phyloP scores from a whole-genome alignment of 306 rosid genomes.

The Quercus robur region DNA sequence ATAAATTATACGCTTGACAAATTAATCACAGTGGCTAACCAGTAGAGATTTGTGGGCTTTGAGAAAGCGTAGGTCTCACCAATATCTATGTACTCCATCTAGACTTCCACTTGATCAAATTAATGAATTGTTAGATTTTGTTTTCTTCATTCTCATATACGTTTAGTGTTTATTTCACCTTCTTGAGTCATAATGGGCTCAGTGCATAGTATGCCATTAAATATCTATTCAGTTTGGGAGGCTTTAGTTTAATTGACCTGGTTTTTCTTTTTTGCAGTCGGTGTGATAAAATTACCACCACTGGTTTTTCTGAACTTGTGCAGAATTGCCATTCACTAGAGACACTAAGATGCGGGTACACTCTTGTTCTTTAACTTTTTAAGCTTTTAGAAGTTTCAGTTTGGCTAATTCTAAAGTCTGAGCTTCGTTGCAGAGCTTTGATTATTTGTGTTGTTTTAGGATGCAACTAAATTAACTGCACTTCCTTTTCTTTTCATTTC shows the following conservation, averaged over 20 bases:
- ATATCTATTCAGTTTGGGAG: slow-evolving; percentile 32
- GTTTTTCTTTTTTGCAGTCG: slow-evolving; percentile 48
- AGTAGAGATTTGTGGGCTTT: neutral
- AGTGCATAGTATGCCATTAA: slow-evolving; percentile 11
- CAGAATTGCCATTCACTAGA: slow-evolving; percentile 67
- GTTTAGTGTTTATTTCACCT: neutral
- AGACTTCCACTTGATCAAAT: slow-evolving; percentile 6
- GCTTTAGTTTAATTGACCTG: slow-evolving; percentile 29
- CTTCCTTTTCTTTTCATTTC: neutral
- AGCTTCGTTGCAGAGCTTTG: neutral
- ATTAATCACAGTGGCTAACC: neutral
- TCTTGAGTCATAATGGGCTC: neutral
- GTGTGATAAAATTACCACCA: slow-evolving; percentile 62
- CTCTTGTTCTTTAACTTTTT: neutral
- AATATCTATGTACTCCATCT: neutral
- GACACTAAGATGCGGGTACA: slow-evolving; percentile 93
- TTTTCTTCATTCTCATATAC: neutral
- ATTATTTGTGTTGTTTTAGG: neutral
- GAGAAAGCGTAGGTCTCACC: neutral
- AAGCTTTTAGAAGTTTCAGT: neutral
- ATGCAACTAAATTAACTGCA: neutral
- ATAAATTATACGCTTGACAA: too few relatives aligned
- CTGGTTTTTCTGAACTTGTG: slow-evolving; percentile 69
- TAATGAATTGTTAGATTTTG: neutral
- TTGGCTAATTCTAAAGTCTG: neutral